Base-by-base conservation (phyloP, 2,329 filamentous ascomycete genomes). In the Cladorrhinum sp. region DNA sequence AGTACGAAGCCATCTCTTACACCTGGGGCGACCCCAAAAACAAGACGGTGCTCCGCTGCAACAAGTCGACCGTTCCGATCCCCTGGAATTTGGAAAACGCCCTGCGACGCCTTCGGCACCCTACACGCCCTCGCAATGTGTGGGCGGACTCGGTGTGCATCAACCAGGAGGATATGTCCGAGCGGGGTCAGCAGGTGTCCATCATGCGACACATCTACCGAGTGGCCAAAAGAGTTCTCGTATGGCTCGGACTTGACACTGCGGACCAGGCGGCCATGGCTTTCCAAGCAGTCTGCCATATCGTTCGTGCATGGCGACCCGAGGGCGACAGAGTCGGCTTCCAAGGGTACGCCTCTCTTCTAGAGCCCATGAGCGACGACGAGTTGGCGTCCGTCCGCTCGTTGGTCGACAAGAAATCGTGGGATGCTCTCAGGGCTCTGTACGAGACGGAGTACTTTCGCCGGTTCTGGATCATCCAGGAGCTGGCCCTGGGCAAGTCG, bases 401-500 rank as follows among this genome's bases (percentile, higher is more conserved):
- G 9, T 48, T 16, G 9, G 29, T 62, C n/a, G 53, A 59, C 29
- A 36, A 60, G 20, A 29, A 45, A n/a, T 49, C 54, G 10, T 64
- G 60, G 60, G 55, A 58, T 10, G 59, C 62, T 16, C 59, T 64
- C 25, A 53, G 56, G 18, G 49, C 60, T 10, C 48, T 62, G 53
- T 64, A 62, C 27, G 59, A 64, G 23, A 51, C 54, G 2, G 54
- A 57, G 16, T 65, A 63, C 41, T 65, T 65, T 38, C 58, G 38
- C 10, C 53, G 63, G 3, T 65, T 63, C 16, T 65, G 63, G 63
- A 60, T 65, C 10, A 61, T 65, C 48, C 63, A 65, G 41, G 61
- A 65, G 23, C 41, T 63, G 20, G 63, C 59, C 13, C 61, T 65
- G 18, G 63, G 61, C 13, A 20, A 41, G 24, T 57, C 57, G 12